Conservation (phyloP, 805 yeast species). For the Zygotorulaspora danielsina region DNA sequence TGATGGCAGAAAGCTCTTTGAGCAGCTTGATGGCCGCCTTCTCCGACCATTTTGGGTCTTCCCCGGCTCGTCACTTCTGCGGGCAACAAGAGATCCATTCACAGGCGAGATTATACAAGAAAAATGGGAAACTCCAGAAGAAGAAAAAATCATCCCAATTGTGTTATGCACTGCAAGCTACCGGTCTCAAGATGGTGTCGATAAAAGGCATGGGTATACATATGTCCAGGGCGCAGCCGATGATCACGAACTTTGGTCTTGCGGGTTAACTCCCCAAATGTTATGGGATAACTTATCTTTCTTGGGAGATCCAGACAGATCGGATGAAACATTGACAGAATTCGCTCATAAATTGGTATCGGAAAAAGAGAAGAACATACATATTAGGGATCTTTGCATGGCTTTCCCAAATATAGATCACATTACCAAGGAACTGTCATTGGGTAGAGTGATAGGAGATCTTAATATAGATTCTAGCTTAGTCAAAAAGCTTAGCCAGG, state of each 20-base stretch:
- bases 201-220: slow-evolving; percentile 43
- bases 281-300: slow-evolving; percentile 50
- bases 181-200: slow-evolving; percentile 55
- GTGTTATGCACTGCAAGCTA: slow-evolving; percentile 60
- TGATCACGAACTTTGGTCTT: slow-evolving; percentile 85
- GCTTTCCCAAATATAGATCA: slow-evolving; percentile 16
- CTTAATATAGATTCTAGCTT: slow-evolving; percentile 11
- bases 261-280: slow-evolving; percentile 46
- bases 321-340: slow-evolving; percentile 33
- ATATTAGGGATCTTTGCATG: slow-evolving; percentile 11
- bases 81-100: slow-evolving; percentile 25
- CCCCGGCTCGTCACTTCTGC: slow-evolving; percentile 43
- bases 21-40: slow-evolving; percentile 42
- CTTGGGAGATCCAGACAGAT: slow-evolving; percentile 27
- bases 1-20: slow-evolving; percentile 31
- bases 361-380: not conserved
- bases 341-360: slow-evolving; percentile 8
- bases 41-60: slow-evolving; percentile 62
- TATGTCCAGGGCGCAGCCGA: slow-evolving; percentile 95
- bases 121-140: slow-evolving; percentile 36
- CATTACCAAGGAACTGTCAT: slow-evolving; percentile 20
- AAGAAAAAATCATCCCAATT: slow-evolving; percentile 40
- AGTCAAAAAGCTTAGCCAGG: slow-evolving; percentile 6
- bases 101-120: slow-evolving; percentile 28
- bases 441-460: slow-evolving; percentile 22